Evolutionary conservation across 768 basidiomycete species (phyloP), one percentile per base, ranked within the genome.

Genomic region (Russula foetens): DNA sequence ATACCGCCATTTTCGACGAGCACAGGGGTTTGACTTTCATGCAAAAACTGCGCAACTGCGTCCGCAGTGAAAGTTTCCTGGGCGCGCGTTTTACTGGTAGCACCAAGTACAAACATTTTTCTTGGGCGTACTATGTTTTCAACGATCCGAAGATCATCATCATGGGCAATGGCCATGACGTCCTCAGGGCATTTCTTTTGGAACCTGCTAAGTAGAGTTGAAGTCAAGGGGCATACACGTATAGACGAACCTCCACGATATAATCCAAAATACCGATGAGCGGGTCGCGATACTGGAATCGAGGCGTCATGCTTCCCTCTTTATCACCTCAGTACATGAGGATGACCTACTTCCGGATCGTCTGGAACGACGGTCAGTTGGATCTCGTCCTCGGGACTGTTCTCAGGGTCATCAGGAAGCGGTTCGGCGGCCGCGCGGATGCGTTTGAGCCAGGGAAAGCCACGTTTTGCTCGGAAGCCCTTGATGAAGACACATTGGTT

Each of bases 401-500:
- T 57, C 5, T 57, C 56, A 14, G 48, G 56, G 14, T 43, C 12
- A n/a, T 57, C 56, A 6, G 56, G 47, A 21, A 19, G 47, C 2
- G 56, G 56, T 26, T 21, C 56, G 3, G 56, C 56, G 4, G 47
- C 56, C 1, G n/a, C n/a, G n/a, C n/a, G n/a, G n/a, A n/a, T n/a
- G n/a, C n/a, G n/a, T n/a, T n/a, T n/a, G n/a, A n/a, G n/a, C 48
- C n/a, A n/a, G n/a, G n/a, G 43, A n/a, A 58, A 44, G 6, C 45
- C 26, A 2, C 50, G 58, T 14, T 60, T 60, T 7, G 59, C 59
- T 12, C 59, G 53, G 21, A 48, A 60, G 12, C 59, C 59, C 28
- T 38, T n/a, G n/a, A n/a, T n/a, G n/a, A n/a, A n/a, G n/a, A n/a
- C n/a, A n/a, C n/a, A n/a, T n/a, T n/a, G n/a, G n/a, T n/a, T n/a